Base-by-base conservation (phyloP, 768 basidiomycete genomes). In the Cantharellus anzutake region DNA sequence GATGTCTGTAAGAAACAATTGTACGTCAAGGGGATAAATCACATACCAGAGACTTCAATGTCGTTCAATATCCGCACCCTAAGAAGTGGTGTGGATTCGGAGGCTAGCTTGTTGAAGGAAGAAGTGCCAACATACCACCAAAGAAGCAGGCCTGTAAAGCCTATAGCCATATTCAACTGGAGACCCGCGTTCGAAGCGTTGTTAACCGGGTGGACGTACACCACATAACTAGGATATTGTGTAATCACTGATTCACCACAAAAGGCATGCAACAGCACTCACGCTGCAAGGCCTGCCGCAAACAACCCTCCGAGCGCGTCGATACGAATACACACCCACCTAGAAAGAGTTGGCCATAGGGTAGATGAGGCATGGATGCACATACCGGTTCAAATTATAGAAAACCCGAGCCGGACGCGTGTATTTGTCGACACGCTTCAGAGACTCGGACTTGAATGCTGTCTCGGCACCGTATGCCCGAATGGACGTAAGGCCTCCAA, bases 221-320 rank as follows among this genome's bases (percentile, higher is more conserved):
- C 11, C 35, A 57, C 14, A 41, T 57, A 57, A 0, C 52, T 55
- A 37, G 14, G 38, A 11, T 7, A 55, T 7, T 55, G 52, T 55
- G 11, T 0, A 55, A 55, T 55, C 35, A 7, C 11, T 7, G 52
- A 7, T 7, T 55, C 52, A 55, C 44, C 44, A 48, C 44, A 48
- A 11, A 11, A 29, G 44, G 29, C 1, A 29, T 48, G 38, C 7
- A 7, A 1, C 14, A 11, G 11, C 7, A 84, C 71, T 66, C 80
- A 82, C 2, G 73, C 68, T n/a, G 80, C 81, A 3, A 84, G 68
- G 2, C 70, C 68, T 4, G 77, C 69, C 0, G 79, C 73, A 66
- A 84, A 84, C 7, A 80, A 35, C 2, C 72, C 75, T 1, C 80
- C 81, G 3, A 84, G 69, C 42, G 74, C 67, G 66, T 89, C 86